Base-by-base conservation (phyloP, 2,329 filamentous ascomycete species). In the Cladosporium sp. region DNA sequence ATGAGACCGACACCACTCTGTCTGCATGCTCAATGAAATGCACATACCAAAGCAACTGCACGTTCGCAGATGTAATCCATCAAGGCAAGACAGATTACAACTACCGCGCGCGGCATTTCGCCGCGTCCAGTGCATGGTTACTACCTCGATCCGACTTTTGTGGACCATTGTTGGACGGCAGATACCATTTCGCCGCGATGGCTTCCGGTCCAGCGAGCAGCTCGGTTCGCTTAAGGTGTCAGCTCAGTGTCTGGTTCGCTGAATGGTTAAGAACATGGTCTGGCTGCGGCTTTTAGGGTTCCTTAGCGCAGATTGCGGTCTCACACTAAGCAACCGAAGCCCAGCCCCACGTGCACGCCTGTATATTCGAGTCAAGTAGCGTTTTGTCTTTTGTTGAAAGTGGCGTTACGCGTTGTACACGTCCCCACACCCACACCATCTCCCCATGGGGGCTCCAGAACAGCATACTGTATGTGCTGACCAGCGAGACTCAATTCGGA, bases 401-500 rank as follows among this genome's bases (percentile, higher is more conserved):
- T 28, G 24, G 30, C 18, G 11, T 34, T 44, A 18, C 51, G n/a
- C 52, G 52, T 55, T 55, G 52, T 12, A 32, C 52, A 54, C 51
- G 51, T 32, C 52, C 41, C 41, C 41, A 21, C n/a, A 21, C 41
- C 28, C 52, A 34, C 30, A 55, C 6, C 11, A 55, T 21, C 15
- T 12, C 28, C 52, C 28, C 52, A 30, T 21, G 28, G 52, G 52
- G 52, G 52, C 52, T 34, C 30, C 52, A 55, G 52, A 55, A 15
- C 52, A 32, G 15, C 12, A 34, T 21, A 30, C 28, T 30, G 28
- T 30, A 54, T 30, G 38, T 47, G 28, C 28, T 55, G 52, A 34
- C 52, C 52, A 55, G 28, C 52, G 28, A 55, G 52, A 55, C 18
- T 55, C 52, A 8, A 55, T 12, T 34, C 52, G 52, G 30, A 55